Conservation (phyloP, 2,329 filamentous ascomycete genomes). For the Annulohypoxylon truncatum region DNA sequence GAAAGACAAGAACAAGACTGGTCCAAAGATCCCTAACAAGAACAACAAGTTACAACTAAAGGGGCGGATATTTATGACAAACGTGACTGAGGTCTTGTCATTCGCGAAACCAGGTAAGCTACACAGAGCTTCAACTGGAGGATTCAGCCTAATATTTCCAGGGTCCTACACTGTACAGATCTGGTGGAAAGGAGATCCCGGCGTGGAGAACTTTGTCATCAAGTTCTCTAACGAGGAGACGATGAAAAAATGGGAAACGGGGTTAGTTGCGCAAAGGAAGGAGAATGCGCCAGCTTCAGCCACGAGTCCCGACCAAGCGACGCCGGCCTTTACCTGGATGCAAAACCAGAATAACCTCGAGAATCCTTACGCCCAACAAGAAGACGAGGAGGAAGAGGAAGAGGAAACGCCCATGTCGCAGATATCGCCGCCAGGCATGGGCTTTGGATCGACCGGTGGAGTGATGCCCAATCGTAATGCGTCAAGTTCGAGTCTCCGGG, state of each 20-base stretch:
- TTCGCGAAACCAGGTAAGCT: slow-evolving; percentile 84
- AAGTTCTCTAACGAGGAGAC: slow-evolving; percentile 90
- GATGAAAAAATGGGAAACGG: slow-evolving; percentile 90
- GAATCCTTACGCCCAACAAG: slow-evolving; percentile 81
- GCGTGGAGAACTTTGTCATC: slow-evolving; percentile 96
- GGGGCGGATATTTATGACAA: slow-evolving; percentile 98
- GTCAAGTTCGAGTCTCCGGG: slow-evolving; percentile 79
- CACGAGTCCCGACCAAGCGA: slow-evolving; percentile 60
- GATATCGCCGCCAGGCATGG: slow-evolving; percentile 52
- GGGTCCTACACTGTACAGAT: slow-evolving; percentile 96
- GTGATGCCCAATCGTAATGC: slow-evolving; percentile 70
- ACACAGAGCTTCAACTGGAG: slow-evolving; percentile 6
- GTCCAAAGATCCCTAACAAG: slow-evolving; percentile 69
- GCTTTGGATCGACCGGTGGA: slow-evolving; percentile 53
- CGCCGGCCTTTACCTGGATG: slow-evolving; percentile 85
- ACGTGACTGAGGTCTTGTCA: slow-evolving; percentile 94
- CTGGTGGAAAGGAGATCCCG: slow-evolving; percentile 97
- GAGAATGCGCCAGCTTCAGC: slow-evolving; percentile 64
- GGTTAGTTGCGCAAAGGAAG: slow-evolving; percentile 82
- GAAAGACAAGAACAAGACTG: slow-evolving; percentile 70
- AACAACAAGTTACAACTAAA: slow-evolving; percentile 92
- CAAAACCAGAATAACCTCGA: slow-evolving; percentile 73
- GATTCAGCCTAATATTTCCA: slow-evolving; percentile 51
- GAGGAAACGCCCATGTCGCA: slow-evolving; percentile 47
- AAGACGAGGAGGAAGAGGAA: slow-evolving; percentile 71